phyloP scores from a whole-genome alignment of 179 eudicot genomes.

The Amaranthus tricolor region DNA sequence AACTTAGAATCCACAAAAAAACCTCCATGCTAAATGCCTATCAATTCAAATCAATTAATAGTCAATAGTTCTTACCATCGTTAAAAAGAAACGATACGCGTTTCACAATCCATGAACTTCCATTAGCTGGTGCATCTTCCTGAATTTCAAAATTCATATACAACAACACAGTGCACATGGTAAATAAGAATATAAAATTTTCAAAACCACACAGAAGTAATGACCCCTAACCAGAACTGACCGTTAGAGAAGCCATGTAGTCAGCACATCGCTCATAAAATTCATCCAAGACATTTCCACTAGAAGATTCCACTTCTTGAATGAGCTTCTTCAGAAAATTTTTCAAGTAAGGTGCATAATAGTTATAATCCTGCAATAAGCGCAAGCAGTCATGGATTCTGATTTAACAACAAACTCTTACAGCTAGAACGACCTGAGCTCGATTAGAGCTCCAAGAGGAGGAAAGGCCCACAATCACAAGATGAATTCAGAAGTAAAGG shows the following conservation, averaged over 20 bases:
- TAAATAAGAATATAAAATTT: background rate
- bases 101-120: conserved; percentile 55
- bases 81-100: conserved; percentile 61
- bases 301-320: conserved; percentile 62
- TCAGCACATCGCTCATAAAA: conserved; percentile 64
- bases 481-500: too few species aligned
- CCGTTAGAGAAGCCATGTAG: conserved; percentile 74
- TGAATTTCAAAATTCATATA: conserved; percentile 13
- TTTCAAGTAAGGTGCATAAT: conserved; percentile 54
- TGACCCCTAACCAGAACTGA: conserved; percentile 17
- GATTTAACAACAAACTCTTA: background rate
- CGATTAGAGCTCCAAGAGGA: too few species aligned
- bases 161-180: conserved; percentile 1
- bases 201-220: background rate
- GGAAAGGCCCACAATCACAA: too few species aligned
- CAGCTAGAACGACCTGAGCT: too few species aligned
- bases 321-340: conserved; percentile 75
- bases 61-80: conserved; percentile 40
- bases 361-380: conserved; percentile 49
- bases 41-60: background rate
- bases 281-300: conserved; percentile 63
- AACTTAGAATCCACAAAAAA: conserved; percentile 1
- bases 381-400: conserved; percentile 18
- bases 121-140: conserved; percentile 53
- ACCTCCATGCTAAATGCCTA: conserved; percentile 1